phyloP scores from a whole-genome alignment of 179 eudicot genomes.

The Dionaea muscipula region DNA sequence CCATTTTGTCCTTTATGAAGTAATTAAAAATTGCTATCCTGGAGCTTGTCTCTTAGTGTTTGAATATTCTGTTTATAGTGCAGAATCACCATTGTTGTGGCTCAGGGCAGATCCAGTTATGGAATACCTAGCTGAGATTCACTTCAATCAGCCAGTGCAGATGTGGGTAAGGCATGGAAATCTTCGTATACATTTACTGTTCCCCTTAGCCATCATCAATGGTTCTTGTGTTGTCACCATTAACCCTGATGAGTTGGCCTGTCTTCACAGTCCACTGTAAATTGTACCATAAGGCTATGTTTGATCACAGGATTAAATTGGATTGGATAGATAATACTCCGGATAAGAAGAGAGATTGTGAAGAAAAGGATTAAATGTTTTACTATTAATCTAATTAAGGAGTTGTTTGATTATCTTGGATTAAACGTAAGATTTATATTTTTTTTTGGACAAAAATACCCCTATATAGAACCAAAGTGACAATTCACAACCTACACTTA shows the following conservation, averaged over 20 bases:
- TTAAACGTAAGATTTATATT: too few relatives aligned
- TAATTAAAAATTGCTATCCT: background rate
- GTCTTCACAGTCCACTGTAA: background rate
- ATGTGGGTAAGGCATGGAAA: slow-evolving; percentile 73
- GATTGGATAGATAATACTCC: too few relatives aligned
- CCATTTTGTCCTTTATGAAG: slow-evolving; percentile 3
- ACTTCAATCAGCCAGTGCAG: slow-evolving; percentile 80
- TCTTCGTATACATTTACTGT: background rate
- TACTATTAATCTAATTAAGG: too few relatives aligned
- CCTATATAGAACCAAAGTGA: too few relatives aligned
- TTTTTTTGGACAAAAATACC: too few relatives aligned
- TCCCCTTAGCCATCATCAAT: background rate
- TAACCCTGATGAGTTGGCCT: background rate
- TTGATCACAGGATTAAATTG: background rate
- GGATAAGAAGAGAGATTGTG: too few relatives aligned
- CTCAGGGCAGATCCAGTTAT: slow-evolving; percentile 94
- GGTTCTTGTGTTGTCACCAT: background rate
- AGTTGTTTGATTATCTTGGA: too few relatives aligned
- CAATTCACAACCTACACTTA: too few relatives aligned
- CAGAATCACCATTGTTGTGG: slow-evolving; percentile 85
- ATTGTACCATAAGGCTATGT: too few relatives aligned
- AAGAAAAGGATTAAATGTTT: too few relatives aligned
- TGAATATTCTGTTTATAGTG: slow-evolving; percentile 34
- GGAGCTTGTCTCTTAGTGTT: slow-evolving; percentile 5
- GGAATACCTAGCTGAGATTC: slow-evolving; percentile 96